These are phyloP conservation scores for Trichoderma citrinoviride DNA, from an alignment of 2,329 filamentous ascomycete genomes.

Conservation along the genomic window DNA sequence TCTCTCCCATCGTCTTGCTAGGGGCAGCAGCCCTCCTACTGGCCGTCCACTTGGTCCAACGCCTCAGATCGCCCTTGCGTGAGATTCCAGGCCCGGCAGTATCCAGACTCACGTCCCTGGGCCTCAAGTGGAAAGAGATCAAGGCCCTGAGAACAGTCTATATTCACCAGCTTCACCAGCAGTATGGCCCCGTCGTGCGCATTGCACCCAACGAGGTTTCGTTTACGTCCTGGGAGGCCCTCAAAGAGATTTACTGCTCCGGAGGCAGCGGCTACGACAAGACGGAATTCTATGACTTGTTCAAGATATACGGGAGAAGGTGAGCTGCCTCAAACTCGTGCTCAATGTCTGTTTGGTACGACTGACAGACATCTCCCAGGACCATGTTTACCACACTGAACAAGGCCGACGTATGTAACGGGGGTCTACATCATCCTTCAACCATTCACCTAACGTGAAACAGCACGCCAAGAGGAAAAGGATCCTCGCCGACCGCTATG, in stretches of 20 bases:
- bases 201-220: conserved; percentile 58
- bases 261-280: conserved; percentile 64
- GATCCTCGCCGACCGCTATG: conserved; percentile 64
- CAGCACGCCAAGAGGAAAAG: conserved; percentile 63
- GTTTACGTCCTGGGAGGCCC: conserved; percentile 53
- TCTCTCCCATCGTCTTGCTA: conserved; percentile 31
- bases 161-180: conserved; percentile 53
- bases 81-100: conserved; percentile 48
- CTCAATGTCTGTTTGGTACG: neutral
- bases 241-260: conserved; percentile 63
- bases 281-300: conserved; percentile 62
- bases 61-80: conserved; percentile 36
- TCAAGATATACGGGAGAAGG: conserved; percentile 56
- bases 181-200: conserved; percentile 57
- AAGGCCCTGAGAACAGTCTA: conserved; percentile 51
- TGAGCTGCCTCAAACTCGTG: no score
- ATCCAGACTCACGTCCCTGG: conserved; percentile 49
- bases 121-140: conserved; percentile 57
- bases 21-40: conserved; percentile 29
- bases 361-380: conserved; percentile 30
- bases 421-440: neutral
- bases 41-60: conserved; percentile 28
- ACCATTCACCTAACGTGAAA: neutral
- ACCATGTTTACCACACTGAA: conserved; percentile 61
- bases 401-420: conserved; percentile 47